A percentile compares a stretch with the other conserved stretches of the same genome.
Evolutionary conservation across 1,139 yeast species (phyloP).

Genomic region (Taiozyma onychis): DNA sequence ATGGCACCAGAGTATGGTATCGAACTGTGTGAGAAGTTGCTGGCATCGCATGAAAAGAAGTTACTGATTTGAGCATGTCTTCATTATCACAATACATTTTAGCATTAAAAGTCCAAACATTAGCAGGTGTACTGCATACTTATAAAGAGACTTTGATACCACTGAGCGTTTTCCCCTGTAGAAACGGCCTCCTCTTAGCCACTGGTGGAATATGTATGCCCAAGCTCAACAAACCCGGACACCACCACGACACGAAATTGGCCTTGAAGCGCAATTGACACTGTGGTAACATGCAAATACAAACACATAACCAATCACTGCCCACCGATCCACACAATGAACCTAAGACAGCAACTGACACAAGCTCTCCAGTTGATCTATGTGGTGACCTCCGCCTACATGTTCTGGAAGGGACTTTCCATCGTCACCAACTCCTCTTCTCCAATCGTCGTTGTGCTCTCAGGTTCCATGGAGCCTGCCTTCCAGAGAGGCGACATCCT

Average conservation of each 20-base stretch:
- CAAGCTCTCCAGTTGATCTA: conserved; percentile 69
- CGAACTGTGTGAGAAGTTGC: conserved; percentile 13
- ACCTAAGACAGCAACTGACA: conserved; percentile 34
- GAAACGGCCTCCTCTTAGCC: background rate
- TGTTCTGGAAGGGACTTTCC: conserved; percentile 85
- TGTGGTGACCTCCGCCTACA: conserved; percentile 83
- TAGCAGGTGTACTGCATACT: too few relatives aligned
- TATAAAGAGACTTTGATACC: too few relatives aligned
- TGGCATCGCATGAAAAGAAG: conserved; percentile 3
- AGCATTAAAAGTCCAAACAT: too few relatives aligned
- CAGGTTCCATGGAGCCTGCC: conserved; percentile 99
- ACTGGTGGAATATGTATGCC: background rate
- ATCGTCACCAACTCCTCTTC: conserved; percentile 79
- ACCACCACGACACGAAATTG: background rate
- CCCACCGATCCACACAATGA: conserved; percentile 19
- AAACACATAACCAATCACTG: background rate
- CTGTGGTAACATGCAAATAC: too few relatives aligned
- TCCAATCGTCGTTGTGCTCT: conserved; percentile 92
- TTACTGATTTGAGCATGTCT: background rate
- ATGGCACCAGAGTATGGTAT: conserved; percentile 13
- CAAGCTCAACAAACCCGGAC: background rate
- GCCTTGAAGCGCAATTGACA: too few relatives aligned
- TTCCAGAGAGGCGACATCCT: conserved; percentile 96
- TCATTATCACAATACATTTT: too few relatives aligned
- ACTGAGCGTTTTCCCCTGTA: too few relatives aligned